phyloP scores from a whole-genome alignment of 306 rosid genomes.

The Coriaria nepalensis region DNA sequence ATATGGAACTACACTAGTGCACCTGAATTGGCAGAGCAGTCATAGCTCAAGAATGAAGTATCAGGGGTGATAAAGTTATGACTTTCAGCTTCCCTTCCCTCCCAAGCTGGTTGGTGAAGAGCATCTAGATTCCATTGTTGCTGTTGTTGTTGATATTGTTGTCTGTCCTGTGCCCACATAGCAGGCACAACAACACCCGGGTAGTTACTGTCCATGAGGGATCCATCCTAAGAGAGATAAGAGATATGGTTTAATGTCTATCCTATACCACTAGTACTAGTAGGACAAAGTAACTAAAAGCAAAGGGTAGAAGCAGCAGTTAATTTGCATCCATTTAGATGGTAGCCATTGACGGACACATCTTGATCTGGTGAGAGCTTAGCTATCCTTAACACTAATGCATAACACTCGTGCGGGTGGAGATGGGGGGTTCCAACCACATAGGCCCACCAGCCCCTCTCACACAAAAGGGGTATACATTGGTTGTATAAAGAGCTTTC shows the following conservation, averaged over 20 bases:
- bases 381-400: no score
- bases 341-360: no score
- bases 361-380: no score
- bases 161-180: conserved; percentile 60
- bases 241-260: neutral
- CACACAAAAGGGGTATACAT: no score
- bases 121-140: conserved; percentile 46
- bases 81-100: conserved; percentile 66
- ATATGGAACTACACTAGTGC: neutral
- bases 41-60: conserved; percentile 60
- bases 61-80: conserved; percentile 54
- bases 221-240: conserved; percentile 35
- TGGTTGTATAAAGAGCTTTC: no score
- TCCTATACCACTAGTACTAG: neutral
- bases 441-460: no score
- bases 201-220: conserved; percentile 48
- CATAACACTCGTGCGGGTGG: no score
- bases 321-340: no score
- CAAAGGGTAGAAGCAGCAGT: no score
- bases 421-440: no score
- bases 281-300: no score
- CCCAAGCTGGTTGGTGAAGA: conserved; percentile 55
- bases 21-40: conserved; percentile 87
- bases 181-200: conserved; percentile 41
- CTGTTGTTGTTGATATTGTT: conserved; percentile 44